These are phyloP conservation scores for Xylaria sp. DNA, from an alignment of 2,329 filamentous ascomycete species.

Conservation along the genomic window DNA sequence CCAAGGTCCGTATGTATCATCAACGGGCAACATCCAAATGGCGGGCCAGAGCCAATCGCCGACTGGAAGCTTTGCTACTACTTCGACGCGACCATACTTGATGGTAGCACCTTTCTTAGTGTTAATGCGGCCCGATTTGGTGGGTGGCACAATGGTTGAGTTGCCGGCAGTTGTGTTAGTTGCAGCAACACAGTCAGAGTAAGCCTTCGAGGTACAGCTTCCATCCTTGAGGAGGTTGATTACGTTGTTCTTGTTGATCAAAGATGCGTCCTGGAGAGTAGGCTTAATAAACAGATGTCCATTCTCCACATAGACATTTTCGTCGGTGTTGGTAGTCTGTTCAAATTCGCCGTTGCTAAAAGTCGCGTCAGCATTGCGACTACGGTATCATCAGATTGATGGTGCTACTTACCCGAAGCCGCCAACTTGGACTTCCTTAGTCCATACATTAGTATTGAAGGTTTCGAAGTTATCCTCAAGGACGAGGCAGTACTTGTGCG, in stretches of 20 bases:
- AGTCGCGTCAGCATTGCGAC: conserved; percentile 30
- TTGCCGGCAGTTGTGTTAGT: conserved; percentile 80
- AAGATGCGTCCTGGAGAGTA: conserved; percentile 75
- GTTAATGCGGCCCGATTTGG: conserved; percentile 81
- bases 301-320: conserved; percentile 79
- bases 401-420: conserved; percentile 74
- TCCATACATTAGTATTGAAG: conserved; percentile 73
- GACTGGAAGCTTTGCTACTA: conserved; percentile 77
- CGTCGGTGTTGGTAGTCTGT: conserved; percentile 74
- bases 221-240: conserved; percentile 75
- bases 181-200: conserved; percentile 71
- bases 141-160: conserved; percentile 79
- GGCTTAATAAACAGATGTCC: conserved; percentile 79
- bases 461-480: conserved; percentile 73
- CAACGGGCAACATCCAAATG: conserved; percentile 88
- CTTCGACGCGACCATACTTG: conserved; percentile 84
- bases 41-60: conserved; percentile 93
- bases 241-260: conserved; percentile 73
- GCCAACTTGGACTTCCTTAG: conserved; percentile 78
- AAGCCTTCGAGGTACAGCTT: conserved; percentile 72
- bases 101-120: conserved; percentile 77
- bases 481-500: conserved; percentile 78
- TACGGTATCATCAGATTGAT: neutral
- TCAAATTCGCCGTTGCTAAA: conserved; percentile 83
- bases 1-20: conserved; percentile 80